phyloP scores from a whole-genome alignment of 2,329 filamentous ascomycete genomes.

The Pseudogymnoascus verrucosus region DNA sequence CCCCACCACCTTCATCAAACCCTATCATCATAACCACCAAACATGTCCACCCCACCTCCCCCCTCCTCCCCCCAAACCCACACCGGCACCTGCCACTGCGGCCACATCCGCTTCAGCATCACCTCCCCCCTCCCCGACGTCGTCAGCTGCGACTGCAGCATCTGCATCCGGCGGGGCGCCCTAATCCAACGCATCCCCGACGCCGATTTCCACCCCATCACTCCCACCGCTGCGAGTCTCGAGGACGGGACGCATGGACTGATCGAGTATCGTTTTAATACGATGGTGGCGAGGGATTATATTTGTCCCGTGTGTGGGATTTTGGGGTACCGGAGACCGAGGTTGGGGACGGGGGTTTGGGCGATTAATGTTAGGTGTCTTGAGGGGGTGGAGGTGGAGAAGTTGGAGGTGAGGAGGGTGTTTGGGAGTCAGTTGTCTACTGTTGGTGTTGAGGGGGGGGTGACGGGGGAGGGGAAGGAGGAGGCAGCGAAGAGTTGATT shows the following conservation, averaged over 20 bases:
- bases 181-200: background rate
- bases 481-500: background rate
- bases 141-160: background rate
- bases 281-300: background rate
- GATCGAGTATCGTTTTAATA: background rate
- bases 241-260: background rate
- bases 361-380: background rate
- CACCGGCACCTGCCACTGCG: background rate
- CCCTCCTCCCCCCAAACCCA: background rate
- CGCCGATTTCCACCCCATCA: background rate
- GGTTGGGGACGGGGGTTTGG: background rate
- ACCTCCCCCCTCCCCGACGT: background rate
- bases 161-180: background rate
- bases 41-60: background rate
- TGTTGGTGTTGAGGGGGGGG: background rate
- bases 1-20: background rate
- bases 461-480: background rate
- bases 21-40: background rate
- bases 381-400: background rate
- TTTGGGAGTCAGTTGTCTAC: background rate
- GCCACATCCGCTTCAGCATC: background rate
- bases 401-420: background rate
- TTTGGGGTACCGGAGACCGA: background rate
- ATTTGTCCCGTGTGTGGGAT: background rate
- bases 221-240: background rate